Base-by-base conservation (phyloP, 495 filamentous ascomycete genomes). In the Penicillium bovifimosum region DNA sequence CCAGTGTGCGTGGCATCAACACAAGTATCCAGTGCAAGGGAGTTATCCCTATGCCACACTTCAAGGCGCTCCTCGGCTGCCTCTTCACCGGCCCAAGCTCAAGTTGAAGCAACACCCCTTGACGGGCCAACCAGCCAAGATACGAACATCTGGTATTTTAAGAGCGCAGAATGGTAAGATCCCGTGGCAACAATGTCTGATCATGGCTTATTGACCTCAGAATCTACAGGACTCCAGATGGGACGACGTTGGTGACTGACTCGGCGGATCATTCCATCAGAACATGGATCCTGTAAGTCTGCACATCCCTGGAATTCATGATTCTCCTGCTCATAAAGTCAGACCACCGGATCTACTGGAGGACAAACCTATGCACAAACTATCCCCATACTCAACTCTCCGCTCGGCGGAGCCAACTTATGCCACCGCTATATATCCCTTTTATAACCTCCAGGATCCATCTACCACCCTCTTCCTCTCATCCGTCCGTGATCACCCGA, bases 171-270 rank as follows among this genome's bases (percentile, higher is more conserved):
- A 77, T 86, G 82, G 83, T 78, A 61, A 54, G 55, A 13, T n/a
- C 41, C 42, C 31, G 20, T 0, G 26, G 9, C 6, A 11, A 3
- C 14, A 8, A 16, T 26, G 13, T 16, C 9, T 16, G 14, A 26
- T 33, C 18, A 9, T 26, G 41, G 18, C 11, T 42, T 26, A 13
- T 28, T 50, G 7, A 31, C 16, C 46, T 56, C 33, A 0, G 35
- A 18, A 2, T 14, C 39, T 34, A 32, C 58, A 83, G 83, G 85
- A 82, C 88, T 6, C 82, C 87, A 41, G 91, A 96, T 62, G 90
- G 92, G 13, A 93, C 90, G 9, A 82, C 81, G 6, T 69, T 96
- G 41, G 63, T 98, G 60, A 87, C 90, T n/a, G 78, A 80, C 24
- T 85, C 78, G 34, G 83, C 81, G 6, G 78, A 88, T 52, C 82